phyloP scores from a whole-genome alignment of 2,329 filamentous ascomycete genomes.

The Atkinsonella hypoxylon region DNA sequence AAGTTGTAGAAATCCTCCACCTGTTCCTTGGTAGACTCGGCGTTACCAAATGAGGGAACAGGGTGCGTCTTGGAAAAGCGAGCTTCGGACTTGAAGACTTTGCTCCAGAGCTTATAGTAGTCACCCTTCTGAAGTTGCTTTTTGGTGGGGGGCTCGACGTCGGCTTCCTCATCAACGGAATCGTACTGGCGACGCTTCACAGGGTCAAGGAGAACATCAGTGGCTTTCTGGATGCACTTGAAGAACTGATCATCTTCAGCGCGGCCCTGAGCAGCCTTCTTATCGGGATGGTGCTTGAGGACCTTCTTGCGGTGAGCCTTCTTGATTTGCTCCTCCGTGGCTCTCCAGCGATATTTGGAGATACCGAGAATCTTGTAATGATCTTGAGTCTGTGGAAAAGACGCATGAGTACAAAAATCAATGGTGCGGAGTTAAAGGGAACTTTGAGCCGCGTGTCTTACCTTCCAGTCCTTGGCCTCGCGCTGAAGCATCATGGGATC shows the following conservation, averaged over 20 bases:
- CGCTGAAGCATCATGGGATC: constrained; percentile 84
- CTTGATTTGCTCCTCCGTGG: constrained; percentile 97
- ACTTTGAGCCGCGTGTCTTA: constrained; percentile 26
- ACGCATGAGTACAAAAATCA: neutral
- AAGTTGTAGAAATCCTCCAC: constrained; percentile 98
- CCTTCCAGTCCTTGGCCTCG: constrained; percentile 99
- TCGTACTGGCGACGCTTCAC: constrained; percentile 90
- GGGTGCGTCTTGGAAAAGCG: constrained; percentile 89
- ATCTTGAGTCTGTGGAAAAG: constrained; percentile 60
- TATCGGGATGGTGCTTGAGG: constrained; percentile 95
- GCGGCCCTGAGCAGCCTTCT: constrained; percentile 84
- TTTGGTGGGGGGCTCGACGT: constrained; percentile 86
- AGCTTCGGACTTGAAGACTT: constrained; percentile 80
- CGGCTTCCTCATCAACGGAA: constrained; percentile 86
- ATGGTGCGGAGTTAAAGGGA: neutral
- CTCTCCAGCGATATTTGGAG: constrained; percentile 81
- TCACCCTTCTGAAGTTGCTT: constrained; percentile 77
- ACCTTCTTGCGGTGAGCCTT: constrained; percentile 99
- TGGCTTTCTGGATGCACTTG: constrained; percentile 99
- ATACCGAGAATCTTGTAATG: constrained; percentile 95
- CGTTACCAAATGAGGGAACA: constrained; percentile 75
- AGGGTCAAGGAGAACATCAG: constrained; percentile 85
- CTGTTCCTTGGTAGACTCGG: constrained; percentile 74
- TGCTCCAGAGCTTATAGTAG: constrained; percentile 91
- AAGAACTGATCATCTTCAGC: constrained; percentile 96